Evolutionary conservation across 805 yeast species (phyloP).

Genomic region (Monosporozyma unispora): DNA sequence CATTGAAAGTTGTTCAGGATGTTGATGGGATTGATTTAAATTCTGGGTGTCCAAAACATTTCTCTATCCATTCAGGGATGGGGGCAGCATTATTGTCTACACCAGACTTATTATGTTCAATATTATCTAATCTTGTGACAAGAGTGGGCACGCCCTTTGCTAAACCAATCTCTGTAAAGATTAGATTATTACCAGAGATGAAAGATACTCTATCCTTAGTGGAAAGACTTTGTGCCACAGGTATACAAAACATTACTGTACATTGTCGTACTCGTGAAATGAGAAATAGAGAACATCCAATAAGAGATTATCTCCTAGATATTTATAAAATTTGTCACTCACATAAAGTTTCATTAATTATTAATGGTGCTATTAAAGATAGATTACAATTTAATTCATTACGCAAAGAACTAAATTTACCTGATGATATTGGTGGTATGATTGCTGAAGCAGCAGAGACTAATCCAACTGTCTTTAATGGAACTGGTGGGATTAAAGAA

Average conservation of each 20-base stretch:
- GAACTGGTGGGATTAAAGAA: slow-evolving; percentile 30
- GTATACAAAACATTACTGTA: slow-evolving; percentile 75
- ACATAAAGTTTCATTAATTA: slow-evolving; percentile 59
- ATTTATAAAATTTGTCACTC: slow-evolving; percentile 54
- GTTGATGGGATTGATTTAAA: slow-evolving; percentile 91
- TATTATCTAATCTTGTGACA: slow-evolving; percentile 57
- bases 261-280: slow-evolving; percentile 86
- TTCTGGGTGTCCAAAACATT: slow-evolving; percentile 96
- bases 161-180: slow-evolving; percentile 86
- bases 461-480: slow-evolving; percentile 68
- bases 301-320: slow-evolving; percentile 56
- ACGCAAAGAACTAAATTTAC: slow-evolving; percentile 39
- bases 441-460: slow-evolving; percentile 84
- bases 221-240: slow-evolving; percentile 54
- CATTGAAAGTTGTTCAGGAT: slow-evolving; percentile 66
- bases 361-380: slow-evolving; percentile 68
- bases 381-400: slow-evolving; percentile 45
- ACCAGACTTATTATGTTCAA: slow-evolving; percentile 69
- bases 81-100: slow-evolving; percentile 85
- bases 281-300: slow-evolving; percentile 80
- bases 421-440: slow-evolving; percentile 75
- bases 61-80: slow-evolving; percentile 92
- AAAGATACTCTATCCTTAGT: slow-evolving; percentile 57
- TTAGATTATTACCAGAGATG: slow-evolving; percentile 61
- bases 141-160: slow-evolving; percentile 69